These are phyloP conservation scores for Meripilus lineatus DNA, from an alignment of 1,284 basidiomycete genomes.

Conservation along the genomic window DNA sequence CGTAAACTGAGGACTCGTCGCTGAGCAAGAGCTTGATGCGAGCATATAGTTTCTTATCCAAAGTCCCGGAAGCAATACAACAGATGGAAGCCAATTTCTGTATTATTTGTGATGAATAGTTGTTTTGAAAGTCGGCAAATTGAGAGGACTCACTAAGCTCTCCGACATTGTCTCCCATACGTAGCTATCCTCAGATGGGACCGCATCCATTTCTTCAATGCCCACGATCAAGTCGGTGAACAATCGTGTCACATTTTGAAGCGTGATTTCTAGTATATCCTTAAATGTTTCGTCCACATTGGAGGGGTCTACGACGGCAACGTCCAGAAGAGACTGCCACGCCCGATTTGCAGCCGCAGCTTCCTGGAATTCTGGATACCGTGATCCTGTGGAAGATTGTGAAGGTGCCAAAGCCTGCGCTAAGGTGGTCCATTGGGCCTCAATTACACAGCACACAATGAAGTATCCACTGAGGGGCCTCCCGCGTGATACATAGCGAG, in stretches of 20 bases:
- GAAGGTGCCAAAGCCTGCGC: constrained; percentile 68
- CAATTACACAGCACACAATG: constrained; percentile 80
- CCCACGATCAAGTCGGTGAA: constrained; percentile 71
- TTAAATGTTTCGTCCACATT: constrained; percentile 37
- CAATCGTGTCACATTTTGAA: constrained; percentile 62
- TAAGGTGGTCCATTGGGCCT: constrained; percentile 79
- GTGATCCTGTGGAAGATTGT: constrained; percentile 20
- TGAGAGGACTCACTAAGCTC: constrained; percentile 49
- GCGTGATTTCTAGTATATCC: constrained; percentile 41
- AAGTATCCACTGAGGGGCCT: constrained; percentile 86
- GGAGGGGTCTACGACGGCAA: constrained; percentile 34
- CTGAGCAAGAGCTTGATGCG: constrained; percentile 77
- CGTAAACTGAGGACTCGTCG: constrained; percentile 75
- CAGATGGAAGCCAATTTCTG: constrained; percentile 89
- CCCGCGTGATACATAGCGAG: constrained; percentile 71
- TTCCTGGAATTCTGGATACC: constrained; percentile 43
- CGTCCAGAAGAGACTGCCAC: constrained; percentile 65
- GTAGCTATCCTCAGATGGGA: constrained; percentile 77
- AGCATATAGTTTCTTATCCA: constrained; percentile 68
- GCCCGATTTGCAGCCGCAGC: constrained; percentile 79
- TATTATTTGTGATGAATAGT: constrained; percentile 1
- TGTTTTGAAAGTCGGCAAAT: background rate
- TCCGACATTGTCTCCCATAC: constrained; percentile 86
- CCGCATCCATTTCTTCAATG: constrained; percentile 74
- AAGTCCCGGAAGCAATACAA: constrained; percentile 65